phyloP scores from a whole-genome alignment of 2,329 filamentous ascomycete genomes.

The Rasamsonia emersonii region DNA sequence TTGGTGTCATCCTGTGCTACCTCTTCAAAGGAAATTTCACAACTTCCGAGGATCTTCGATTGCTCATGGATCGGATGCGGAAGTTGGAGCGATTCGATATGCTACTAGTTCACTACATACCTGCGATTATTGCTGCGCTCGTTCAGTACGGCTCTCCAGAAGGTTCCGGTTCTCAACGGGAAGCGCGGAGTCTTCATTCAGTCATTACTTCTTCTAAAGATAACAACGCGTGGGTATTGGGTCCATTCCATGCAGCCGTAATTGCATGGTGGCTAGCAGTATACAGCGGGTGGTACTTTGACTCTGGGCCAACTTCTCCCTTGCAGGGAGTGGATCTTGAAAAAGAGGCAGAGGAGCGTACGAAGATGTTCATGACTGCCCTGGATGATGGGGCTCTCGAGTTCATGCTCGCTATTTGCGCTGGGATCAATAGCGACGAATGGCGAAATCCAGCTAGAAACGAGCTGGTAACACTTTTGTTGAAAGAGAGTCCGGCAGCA shows the following conservation, averaged over 20 bases:
- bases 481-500: constrained; percentile 67
- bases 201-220: constrained; percentile 59
- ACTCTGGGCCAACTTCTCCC: constrained; percentile 55
- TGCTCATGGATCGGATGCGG: constrained; percentile 60
- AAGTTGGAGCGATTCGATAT: constrained; percentile 70
- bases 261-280: constrained; percentile 84
- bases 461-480: constrained; percentile 71
- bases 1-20: constrained; percentile 71
- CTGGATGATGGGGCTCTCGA: constrained; percentile 87
- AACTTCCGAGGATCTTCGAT: constrained; percentile 61
- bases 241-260: constrained; percentile 69
- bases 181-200: constrained; percentile 62
- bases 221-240: constrained; percentile 60
- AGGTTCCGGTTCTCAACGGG: constrained; percentile 55
- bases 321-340: constrained; percentile 55
- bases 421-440: constrained; percentile 68
- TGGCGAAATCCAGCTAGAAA: constrained; percentile 84
- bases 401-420: constrained; percentile 76
- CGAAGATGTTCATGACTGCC: constrained; percentile 64
- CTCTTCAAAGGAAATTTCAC: constrained; percentile 69
- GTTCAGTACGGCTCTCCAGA: constrained; percentile 71
- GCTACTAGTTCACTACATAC: constrained; percentile 69
- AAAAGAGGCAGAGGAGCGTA: constrained; percentile 60
- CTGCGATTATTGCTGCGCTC: constrained; percentile 68
- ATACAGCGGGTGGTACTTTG: constrained; percentile 82